A percentile compares a stretch with the other conserved stretches of the same genome.
These are phyloP conservation scores for Fusarium keratoplasticum DNA, from an alignment of 2,329 filamentous ascomycete genomes.

Conservation along the genomic window DNA sequence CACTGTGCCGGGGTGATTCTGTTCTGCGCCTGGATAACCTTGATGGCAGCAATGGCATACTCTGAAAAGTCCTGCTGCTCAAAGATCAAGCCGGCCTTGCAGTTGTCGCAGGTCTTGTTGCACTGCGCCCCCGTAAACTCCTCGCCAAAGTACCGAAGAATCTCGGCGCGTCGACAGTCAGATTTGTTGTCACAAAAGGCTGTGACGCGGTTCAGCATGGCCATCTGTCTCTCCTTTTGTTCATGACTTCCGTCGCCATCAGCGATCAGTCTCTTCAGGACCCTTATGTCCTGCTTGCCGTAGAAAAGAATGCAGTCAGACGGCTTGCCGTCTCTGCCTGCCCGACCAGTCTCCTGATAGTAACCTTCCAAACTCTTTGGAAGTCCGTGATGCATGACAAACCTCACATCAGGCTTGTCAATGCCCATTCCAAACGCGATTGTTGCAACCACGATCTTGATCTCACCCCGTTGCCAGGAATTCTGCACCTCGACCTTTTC, in stretches of 20 bases:
- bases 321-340: conserved; percentile 87
- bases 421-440: conserved; percentile 99
- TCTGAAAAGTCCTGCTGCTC: conserved; percentile 81
- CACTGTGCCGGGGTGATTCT: conserved; percentile 82
- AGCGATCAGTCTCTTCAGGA: conserved; percentile 83
- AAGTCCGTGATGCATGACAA: conserved; percentile 92
- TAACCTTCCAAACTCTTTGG: conserved; percentile 98
- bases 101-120: conserved; percentile 87
- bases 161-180: conserved; percentile 88
- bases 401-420: conserved; percentile 95
- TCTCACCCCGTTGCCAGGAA: conserved; percentile 82
- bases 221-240: conserved; percentile 85
- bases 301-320: conserved; percentile 95
- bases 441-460: conserved; percentile 94
- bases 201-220: conserved; percentile 87
- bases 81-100: conserved; percentile 77
- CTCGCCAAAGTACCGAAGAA: conserved; percentile 96
- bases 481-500: conserved; percentile 80
- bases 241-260: conserved; percentile 80
- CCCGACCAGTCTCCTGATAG: conserved; percentile 97
- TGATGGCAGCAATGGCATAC: conserved; percentile 77
- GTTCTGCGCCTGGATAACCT: conserved; percentile 71
- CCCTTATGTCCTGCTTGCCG: conserved; percentile 79
- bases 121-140: conserved; percentile 79
- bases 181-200: conserved; percentile 90